Conservation (phyloP, 495 filamentous ascomycete genomes). For the Penicillium taxi region DNA sequence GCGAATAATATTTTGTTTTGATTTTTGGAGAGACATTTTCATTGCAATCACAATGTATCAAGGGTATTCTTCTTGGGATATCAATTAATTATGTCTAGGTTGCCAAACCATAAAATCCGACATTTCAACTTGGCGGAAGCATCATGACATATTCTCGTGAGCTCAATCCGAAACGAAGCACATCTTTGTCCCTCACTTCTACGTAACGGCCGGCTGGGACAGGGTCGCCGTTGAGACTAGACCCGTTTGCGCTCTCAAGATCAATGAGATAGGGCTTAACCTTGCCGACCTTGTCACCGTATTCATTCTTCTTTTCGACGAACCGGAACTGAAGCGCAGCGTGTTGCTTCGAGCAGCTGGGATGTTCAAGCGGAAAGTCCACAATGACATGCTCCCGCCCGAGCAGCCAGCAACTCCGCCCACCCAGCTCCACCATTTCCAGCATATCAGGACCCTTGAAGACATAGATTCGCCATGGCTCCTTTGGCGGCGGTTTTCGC, state of each 20-base stretch:
- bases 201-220: slow-evolving; percentile 71
- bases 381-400: slow-evolving; percentile 73
- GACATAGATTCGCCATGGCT: slow-evolving; percentile 82
- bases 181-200: slow-evolving; percentile 80
- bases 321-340: slow-evolving; percentile 91
- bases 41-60: too few relatives aligned
- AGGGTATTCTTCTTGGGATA: too few relatives aligned
- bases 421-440: slow-evolving; percentile 67
- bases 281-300: slow-evolving; percentile 67
- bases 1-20: too few relatives aligned
- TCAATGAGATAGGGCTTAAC: slow-evolving; percentile 92
- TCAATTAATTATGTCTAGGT: too few relatives aligned
- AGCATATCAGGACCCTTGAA: slow-evolving; percentile 80
- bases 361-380: slow-evolving; percentile 79
- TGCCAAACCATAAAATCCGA: too few relatives aligned
- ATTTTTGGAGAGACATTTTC: too few relatives aligned
- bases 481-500: slow-evolving; percentile 70
- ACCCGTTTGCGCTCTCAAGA: slow-evolving; percentile 90
- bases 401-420: slow-evolving; percentile 81
- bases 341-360: slow-evolving; percentile 89
- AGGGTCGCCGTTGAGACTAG: slow-evolving; percentile 65
- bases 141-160: slow-evolving; percentile 81
- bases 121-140: too few relatives aligned
- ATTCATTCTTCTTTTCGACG: slow-evolving; percentile 74
- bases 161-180: slow-evolving; percentile 80